Evolutionary conservation across 768 basidiomycete species (phyloP).

Genomic region (Boletus eberwhitei): DNA sequence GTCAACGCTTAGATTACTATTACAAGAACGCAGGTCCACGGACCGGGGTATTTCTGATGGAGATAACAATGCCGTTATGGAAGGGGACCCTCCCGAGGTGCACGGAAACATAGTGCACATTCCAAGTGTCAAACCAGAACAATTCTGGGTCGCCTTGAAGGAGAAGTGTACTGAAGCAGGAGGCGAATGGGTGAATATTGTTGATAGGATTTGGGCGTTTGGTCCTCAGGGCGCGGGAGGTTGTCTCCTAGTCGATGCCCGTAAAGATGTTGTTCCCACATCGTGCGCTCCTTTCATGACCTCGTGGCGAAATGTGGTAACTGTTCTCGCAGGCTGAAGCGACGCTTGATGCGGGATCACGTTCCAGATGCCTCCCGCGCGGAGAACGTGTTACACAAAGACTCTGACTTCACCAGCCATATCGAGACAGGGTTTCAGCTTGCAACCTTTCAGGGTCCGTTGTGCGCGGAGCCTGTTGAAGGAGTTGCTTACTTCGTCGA

Average conservation of each 20-base stretch:
- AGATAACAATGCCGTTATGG: slow-evolving; percentile 19
- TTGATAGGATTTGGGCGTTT: slow-evolving; percentile 82
- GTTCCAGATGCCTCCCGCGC: slow-evolving; percentile 28
- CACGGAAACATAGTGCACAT: slow-evolving; percentile 59
- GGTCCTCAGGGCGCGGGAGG: slow-evolving; percentile 86
- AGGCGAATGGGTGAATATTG: slow-evolving; percentile 73
- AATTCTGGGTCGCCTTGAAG: slow-evolving; percentile 77
- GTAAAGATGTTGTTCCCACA: slow-evolving; percentile 42
- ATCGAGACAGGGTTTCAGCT: slow-evolving; percentile 95
- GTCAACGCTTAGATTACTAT: slow-evolving; percentile 56
- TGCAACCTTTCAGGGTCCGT: slow-evolving; percentile 88
- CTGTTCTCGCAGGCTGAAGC: slow-evolving; percentile 43
- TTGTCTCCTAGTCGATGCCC: slow-evolving; percentile 79
- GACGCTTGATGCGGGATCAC: slow-evolving; percentile 41
- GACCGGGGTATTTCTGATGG: slow-evolving; percentile 26
- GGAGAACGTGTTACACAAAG: slow-evolving; percentile 37
- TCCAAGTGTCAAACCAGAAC: slow-evolving; percentile 63
- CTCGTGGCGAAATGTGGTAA: slow-evolving; percentile 4
- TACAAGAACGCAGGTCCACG: slow-evolving; percentile 45
- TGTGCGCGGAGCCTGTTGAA: slow-evolving; percentile 93
- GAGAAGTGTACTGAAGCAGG: slow-evolving; percentile 64
- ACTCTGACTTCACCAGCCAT: slow-evolving; percentile 68
- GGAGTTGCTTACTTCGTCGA: slow-evolving; percentile 93
- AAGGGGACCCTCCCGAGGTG: slow-evolving; percentile 39
- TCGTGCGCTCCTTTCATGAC: slow-evolving; percentile 48